phyloP scores from a whole-genome alignment of 768 basidiomycete genomes.

The Piloderma croceum region DNA sequence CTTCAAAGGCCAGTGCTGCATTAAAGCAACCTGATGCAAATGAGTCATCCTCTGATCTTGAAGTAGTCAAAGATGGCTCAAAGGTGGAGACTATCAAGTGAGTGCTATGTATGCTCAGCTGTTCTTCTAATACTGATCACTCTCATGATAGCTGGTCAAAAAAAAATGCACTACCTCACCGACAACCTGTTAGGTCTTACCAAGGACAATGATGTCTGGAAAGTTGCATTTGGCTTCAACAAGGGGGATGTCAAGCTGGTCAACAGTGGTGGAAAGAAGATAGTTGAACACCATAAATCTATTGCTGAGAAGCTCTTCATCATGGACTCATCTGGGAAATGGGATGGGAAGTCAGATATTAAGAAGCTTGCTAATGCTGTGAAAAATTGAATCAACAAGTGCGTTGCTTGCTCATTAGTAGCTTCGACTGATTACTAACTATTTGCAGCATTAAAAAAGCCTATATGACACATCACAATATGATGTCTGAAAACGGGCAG shows the following conservation, averaged over 20 bases:
- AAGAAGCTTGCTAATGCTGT: neutral
- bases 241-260: conserved; percentile 6
- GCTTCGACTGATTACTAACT: neutral
- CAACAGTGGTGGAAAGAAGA: conserved; percentile 7
- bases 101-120: no score
- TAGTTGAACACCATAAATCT: neutral
- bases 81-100: no score
- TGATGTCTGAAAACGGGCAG: conserved; percentile 5
- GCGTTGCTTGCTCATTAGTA: neutral
- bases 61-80: no score
- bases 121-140: no score
- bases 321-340: conserved; percentile 1
- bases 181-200: conserved; percentile 17
- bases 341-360: conserved; percentile 1
- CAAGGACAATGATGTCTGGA: conserved; percentile 13
- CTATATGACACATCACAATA: conserved; percentile 1
- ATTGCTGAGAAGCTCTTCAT: conserved; percentile 10
- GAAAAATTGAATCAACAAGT: conserved; percentile 5
- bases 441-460: conserved; percentile 3
- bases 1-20: no score
- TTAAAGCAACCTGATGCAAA: no score
- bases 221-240: conserved; percentile 18
- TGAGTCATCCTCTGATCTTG: no score
- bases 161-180: conserved; percentile 10
- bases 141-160: conserved; percentile 11